These are phyloP conservation scores for Leccinum insolens DNA, from an alignment of 1,284 basidiomycete genomes.

Conservation along the genomic window DNA sequence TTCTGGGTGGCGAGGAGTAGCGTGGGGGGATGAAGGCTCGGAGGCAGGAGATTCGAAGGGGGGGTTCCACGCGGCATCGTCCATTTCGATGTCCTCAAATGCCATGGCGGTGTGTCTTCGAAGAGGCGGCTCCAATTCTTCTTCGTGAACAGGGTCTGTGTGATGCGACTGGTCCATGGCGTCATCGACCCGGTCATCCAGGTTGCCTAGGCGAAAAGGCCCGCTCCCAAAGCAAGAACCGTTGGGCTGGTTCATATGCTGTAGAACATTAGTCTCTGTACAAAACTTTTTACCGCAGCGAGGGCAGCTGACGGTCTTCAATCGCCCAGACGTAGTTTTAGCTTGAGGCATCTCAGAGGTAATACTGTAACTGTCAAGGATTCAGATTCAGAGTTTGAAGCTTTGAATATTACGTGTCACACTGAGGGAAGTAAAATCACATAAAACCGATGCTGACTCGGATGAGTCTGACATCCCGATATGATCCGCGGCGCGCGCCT, in stretches of 20 bases:
- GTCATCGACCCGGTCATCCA: too few relatives aligned
- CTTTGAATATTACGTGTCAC: too few relatives aligned
- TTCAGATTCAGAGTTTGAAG: too few relatives aligned
- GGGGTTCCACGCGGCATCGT: neutral
- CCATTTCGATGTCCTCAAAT: neutral
- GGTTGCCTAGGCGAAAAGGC: too few relatives aligned
- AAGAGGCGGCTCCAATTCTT: too few relatives aligned
- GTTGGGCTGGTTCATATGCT: neutral
- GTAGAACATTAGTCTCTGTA: neutral
- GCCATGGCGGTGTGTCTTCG: neutral
- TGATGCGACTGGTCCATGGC: too few relatives aligned
- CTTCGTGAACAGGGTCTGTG: too few relatives aligned
- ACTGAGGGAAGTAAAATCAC: too few relatives aligned
- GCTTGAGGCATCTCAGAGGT: neutral
- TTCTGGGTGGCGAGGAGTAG: neutral
- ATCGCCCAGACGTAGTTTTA: neutral
- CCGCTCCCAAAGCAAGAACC: neutral
- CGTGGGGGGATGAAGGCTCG: neutral
- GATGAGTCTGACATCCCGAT: too few relatives aligned
- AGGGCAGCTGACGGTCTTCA: neutral
- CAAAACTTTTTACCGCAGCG: neutral
- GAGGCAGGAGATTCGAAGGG: neutral
- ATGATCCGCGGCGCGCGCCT: too few relatives aligned
- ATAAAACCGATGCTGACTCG: too few relatives aligned
- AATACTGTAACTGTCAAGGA: neutral